Percentiles rank a stretch among this genome's conserved stretches.
phyloP scores from a whole-genome alignment of 805 yeast genomes.

The Hanseniaspora mollemarum region DNA sequence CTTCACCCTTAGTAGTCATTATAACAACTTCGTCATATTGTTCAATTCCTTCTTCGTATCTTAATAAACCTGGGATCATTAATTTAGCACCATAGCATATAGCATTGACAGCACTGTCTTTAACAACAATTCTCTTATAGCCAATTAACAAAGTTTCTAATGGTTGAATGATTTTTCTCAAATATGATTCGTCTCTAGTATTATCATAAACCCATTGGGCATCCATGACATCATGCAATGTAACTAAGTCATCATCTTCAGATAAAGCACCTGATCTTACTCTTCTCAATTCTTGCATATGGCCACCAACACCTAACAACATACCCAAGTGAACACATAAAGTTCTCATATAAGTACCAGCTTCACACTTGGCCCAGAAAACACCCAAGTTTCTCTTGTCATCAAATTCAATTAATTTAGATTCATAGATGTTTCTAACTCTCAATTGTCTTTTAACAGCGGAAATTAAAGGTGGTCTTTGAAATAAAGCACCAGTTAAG shows the following conservation, averaged over 20 bases:
- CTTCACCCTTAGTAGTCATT: slow-evolving; percentile 98
- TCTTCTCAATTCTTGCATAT: slow-evolving; percentile 99
- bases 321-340: slow-evolving; percentile 97
- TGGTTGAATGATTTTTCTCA: slow-evolving; percentile 89
- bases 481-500: slow-evolving; percentile 96
- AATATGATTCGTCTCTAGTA: slow-evolving; percentile 90
- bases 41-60: slow-evolving; percentile 96
- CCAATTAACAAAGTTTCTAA: slow-evolving; percentile 87
- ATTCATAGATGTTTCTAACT: slow-evolving; percentile 94
- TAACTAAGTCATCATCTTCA: slow-evolving; percentile 84
- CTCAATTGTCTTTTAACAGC: slow-evolving; percentile 98
- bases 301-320: slow-evolving; percentile 97
- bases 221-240: slow-evolving; percentile 93
- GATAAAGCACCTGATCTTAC: slow-evolving; percentile 93
- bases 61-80: slow-evolving; percentile 95
- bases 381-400: slow-evolving; percentile 94
- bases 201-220: slow-evolving; percentile 98
- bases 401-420: slow-evolving; percentile 90
- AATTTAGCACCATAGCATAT: slow-evolving; percentile 98
- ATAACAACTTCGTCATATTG: slow-evolving; percentile 94
- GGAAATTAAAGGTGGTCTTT: slow-evolving; percentile 96
- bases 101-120: slow-evolving; percentile 91
- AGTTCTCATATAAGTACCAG: slow-evolving; percentile 99
- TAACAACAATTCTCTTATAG: slow-evolving; percentile 91
- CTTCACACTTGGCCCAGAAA: slow-evolving; percentile 99